Base-by-base conservation (phyloP, 2,329 filamentous ascomycete genomes). In the Fusarium sp. region DNA sequence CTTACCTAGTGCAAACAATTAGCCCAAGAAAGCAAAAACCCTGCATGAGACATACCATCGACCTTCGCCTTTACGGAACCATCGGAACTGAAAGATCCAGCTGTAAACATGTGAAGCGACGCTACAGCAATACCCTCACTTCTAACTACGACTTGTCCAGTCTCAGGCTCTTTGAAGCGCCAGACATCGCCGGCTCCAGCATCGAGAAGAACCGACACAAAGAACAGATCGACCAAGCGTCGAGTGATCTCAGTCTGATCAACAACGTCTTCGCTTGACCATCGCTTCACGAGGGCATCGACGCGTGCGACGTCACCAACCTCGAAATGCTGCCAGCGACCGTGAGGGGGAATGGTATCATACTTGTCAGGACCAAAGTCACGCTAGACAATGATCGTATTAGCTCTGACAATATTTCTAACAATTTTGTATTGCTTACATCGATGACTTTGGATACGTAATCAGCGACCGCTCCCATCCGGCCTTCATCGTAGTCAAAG, bases 271-370 rank as follows among this genome's bases (percentile, higher is more conserved):
- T 81, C 79, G 5, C 74, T 76, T 5, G 84, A 79, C 87, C 87
- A 88, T 46, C 81, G 76, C 29, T 82, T 75, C 7, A 87, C 78
- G 6, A 89, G 76, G 11, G 81, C 76, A 11, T 81, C 79, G 12
- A 89, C 79, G 38, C 89, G 86, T 42, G 84, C 80, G 33, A 87
- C 80, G 19, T 83, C 83, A 15, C 88, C 88, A 42, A 89, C 85
- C 19, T 90, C 86, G 71, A 91, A 91, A 79, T 91, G 89, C 76
- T 91, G 89, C 86, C 89, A 91, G 46, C 89, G 84, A 14, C 85
- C 88, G 69, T 89, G 87, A 15, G 86, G 85, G 0, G 87, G 87
- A 56, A 89, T 89, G 1, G 80, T 76, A 54, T 83, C 64, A 70
- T 79, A 86, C 23, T 78, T 81, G 66, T 86, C 81, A 2, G 86